Conservation (phyloP, 106 monocot genomes). For the Acanthochlamys bracteata region DNA sequence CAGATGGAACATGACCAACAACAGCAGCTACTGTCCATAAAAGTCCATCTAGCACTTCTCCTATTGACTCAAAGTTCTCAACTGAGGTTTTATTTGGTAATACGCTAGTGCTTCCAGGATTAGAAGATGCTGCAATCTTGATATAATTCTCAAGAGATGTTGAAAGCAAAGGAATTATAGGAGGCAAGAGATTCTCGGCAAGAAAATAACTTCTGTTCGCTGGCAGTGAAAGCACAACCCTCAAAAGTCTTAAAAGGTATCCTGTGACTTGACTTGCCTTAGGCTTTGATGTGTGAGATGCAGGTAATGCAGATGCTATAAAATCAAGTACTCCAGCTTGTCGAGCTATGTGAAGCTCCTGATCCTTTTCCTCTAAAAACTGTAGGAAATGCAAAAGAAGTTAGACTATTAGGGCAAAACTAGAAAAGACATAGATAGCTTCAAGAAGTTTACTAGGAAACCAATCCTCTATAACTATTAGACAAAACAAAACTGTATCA, state of each 20-base stretch:
- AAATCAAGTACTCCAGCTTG: conserved; percentile 94
- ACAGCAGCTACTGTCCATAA: conserved; percentile 64
- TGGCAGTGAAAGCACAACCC: conserved; percentile 58
- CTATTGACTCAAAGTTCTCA: conserved; percentile 66
- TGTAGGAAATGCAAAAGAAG: conserved; percentile 21
- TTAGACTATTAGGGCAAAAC: neutral
- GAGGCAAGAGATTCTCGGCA: conserved; percentile 90
- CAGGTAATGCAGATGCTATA: conserved; percentile 81
- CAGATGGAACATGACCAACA: conserved; percentile 49
- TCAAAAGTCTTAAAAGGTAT: conserved; percentile 58
- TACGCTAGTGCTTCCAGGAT: conserved; percentile 28
- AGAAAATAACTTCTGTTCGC: conserved; percentile 87
- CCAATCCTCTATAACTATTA: too few species aligned
- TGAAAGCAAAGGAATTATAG: conserved; percentile 87
- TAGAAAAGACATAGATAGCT: too few species aligned
- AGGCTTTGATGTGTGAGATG: conserved; percentile 86
- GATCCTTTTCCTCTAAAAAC: conserved; percentile 89
- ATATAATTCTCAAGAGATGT: conserved; percentile 92
- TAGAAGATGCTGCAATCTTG: conserved; percentile 83
- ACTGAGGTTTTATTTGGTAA: conserved; percentile 38
- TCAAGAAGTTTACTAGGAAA: too few species aligned
- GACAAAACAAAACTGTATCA: neutral
- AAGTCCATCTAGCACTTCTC: conserved; percentile 77
- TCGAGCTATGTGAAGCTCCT: conserved; percentile 79
- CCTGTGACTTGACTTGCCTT: conserved; percentile 84